Base-by-base conservation (phyloP, 2,329 filamentous ascomycete species). In the Cladosporium sp. region DNA sequence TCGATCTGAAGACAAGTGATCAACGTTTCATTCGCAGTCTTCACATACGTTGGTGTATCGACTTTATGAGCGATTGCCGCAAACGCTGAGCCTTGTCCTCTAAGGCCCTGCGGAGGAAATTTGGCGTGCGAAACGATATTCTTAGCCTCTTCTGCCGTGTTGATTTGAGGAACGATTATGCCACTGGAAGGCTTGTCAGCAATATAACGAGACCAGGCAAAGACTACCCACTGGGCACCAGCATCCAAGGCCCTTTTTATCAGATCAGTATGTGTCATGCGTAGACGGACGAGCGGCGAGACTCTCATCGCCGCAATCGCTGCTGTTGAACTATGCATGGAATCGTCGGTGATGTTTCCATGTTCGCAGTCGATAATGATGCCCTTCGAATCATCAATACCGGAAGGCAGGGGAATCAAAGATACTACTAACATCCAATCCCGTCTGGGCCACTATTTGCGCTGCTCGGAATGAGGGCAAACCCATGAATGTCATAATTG, bases 311-410 rank as follows among this genome's bases (percentile, higher is more conserved):
- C 61, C 16, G 69, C 67, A 43, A 74, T 69, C 6, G 70, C 69
- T 5, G 71, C 71, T 11, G 78, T 74, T 35, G 73, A 71, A 61
- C 78, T 73, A 57, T 78, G 77, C 76, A 78, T 79, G 52, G 72
- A 68, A 39, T 63, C 66, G 57, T 76, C 73, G 22, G 79, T 73
- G 54, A 79, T 77, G 55, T 78, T 75, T 13, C 77, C 76, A 59
- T 79, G 77, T 56, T 79, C 77, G 7, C 66, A 71, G 55, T 79
- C 76, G 20, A 79, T 78, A 64, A 85, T 71, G 8, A 88, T 78
- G 75, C 83, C 53, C 41, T 22, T 29, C 3, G 15, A 45, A 11
- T 5, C 19, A n/a, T 48, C 3, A 16, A 13, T 4, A 16, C 30
- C n/a, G 4, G 33, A 13, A 8, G 12, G 22, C 12, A 5, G 12